These are phyloP conservation scores for Petunia axillaris DNA, from an alignment of 257 asterid species.

Conservation along the genomic window DNA sequence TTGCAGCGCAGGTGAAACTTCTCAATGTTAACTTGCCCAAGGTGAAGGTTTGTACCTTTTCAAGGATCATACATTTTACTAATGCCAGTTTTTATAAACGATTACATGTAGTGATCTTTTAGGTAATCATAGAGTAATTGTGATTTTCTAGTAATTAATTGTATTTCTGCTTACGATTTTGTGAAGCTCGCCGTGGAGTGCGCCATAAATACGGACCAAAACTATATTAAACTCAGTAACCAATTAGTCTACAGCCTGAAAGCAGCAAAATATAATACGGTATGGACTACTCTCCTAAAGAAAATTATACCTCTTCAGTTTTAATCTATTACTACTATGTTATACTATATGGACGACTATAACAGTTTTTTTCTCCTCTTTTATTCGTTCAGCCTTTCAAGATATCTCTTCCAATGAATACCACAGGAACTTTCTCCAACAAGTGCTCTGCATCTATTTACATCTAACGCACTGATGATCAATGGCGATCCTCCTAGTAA, in stretches of 20 bases:
- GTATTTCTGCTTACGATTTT: neutral
- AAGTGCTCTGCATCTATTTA: slow-evolving; percentile 58
- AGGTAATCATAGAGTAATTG: neutral
- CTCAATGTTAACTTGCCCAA: slow-evolving; percentile 43
- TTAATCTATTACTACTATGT: neutral
- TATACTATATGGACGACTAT: neutral
- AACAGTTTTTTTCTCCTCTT: neutral
- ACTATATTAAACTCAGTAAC: slow-evolving; percentile 37
- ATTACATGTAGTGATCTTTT: neutral
- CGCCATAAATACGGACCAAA: slow-evolving; percentile 43
- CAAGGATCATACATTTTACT: neutral
- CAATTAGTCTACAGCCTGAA: slow-evolving; percentile 34
- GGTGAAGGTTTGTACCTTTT: slow-evolving; percentile 46
- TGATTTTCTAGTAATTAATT: neutral
- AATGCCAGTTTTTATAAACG: neutral
- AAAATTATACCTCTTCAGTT: neutral
- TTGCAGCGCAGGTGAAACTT: slow-evolving; percentile 45
- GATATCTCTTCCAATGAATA: slow-evolving; percentile 58
- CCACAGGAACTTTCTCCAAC: slow-evolving; percentile 50
- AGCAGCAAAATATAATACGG: slow-evolving; percentile 42
- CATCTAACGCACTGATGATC: slow-evolving; percentile 32
- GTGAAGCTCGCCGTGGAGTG: slow-evolving; percentile 70
- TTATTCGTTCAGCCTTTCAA: slow-evolving; percentile 28
- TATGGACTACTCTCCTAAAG: slow-evolving; percentile 12
- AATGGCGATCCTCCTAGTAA: neutral